A percentile compares a stretch with the other conserved stretches of the same genome.
Evolutionary conservation across 345 rosid species (phyloP).

Genomic region (Ceriops tagal): DNA sequence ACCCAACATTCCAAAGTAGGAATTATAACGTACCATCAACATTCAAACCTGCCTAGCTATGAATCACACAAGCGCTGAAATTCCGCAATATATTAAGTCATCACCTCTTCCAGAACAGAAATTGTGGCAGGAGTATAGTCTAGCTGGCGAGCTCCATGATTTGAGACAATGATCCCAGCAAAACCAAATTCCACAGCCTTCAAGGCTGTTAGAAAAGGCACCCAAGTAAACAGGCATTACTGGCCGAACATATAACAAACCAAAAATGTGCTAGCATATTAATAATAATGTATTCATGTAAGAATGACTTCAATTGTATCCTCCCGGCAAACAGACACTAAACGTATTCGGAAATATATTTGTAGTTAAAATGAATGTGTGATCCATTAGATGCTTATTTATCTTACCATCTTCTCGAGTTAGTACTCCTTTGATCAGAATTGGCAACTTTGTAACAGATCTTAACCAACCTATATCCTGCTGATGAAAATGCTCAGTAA

Average conservation of each 20-base stretch:
- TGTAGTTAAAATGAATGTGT: neutral
- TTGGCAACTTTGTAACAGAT: slow-evolving; percentile 71
- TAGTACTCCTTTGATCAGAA: slow-evolving; percentile 73
- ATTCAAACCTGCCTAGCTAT: no score
- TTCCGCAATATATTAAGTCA: neutral
- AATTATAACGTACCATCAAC: no score
- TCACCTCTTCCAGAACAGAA: slow-evolving; percentile 68
- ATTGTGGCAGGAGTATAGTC: slow-evolving; percentile 67
- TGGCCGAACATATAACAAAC: neutral
- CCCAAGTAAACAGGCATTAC: neutral
- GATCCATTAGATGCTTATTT: neutral
- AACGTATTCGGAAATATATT: neutral
- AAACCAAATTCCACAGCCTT: slow-evolving; percentile 65
- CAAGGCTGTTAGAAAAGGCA: slow-evolving; percentile 41
- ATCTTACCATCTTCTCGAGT: slow-evolving; percentile 75
- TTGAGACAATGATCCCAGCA: slow-evolving; percentile 72
- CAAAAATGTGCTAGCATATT: neutral
- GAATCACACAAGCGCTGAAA: no score
- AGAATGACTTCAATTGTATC: no score
- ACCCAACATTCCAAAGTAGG: no score
- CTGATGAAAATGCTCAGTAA: slow-evolving; percentile 9
- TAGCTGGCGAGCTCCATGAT: slow-evolving; percentile 82
- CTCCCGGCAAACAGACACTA: neutral
- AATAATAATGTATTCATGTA: neutral
- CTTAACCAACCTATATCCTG: slow-evolving; percentile 81